Evolutionary conservation across 345 rosid species (phyloP), one percentile per base, ranked within the genome.

Genomic region (Garcia nutans): DNA sequence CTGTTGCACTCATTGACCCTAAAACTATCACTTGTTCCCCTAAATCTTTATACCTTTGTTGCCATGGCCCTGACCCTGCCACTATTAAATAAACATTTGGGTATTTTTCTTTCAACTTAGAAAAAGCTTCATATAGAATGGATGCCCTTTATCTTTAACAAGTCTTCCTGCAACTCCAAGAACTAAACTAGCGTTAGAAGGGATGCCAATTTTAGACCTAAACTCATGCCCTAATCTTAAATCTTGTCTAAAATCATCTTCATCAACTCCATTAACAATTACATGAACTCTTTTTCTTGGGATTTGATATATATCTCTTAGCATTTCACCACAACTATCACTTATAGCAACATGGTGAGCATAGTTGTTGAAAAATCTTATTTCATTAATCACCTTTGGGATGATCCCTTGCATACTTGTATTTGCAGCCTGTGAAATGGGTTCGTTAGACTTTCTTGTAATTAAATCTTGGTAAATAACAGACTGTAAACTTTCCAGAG

Each of bases 51-150:
- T 96, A 96, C 49, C 98, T 80, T 6, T 85, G 68, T 76, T 89
- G 88, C 99, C 99, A 96, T 1, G 99, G 99, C 0, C 99, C 97
- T 3, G 92, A 84, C 26, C 99, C 98, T 0, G 95, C 99, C 7
- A 96, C 92, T 6, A 89, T 73, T 7, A 96, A 71, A 77, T 88
- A 86, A 28, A 88, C 91, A 72, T 84, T 64, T 0, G 83, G 86
- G 81, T 90, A 70, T 0, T 82, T 82, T 17, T 45, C 33, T 22
- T 78, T 72, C 42, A 96, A 73, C 74, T 78, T 82, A 3, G 89
- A 62, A 76, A 93, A 89, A 8, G 98, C 97, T 73, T 90, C 88
- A 31, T 64, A 80, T 7, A 95, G 88, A 93, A 60, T 0, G 97
- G 99, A 74, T 96, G 98, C 6, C 98, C 99, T 82, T 96, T 96